These are phyloP conservation scores for Sporisorium reilianum DNA, from an alignment of 1,284 basidiomycete genomes.

Conservation along the genomic window DNA sequence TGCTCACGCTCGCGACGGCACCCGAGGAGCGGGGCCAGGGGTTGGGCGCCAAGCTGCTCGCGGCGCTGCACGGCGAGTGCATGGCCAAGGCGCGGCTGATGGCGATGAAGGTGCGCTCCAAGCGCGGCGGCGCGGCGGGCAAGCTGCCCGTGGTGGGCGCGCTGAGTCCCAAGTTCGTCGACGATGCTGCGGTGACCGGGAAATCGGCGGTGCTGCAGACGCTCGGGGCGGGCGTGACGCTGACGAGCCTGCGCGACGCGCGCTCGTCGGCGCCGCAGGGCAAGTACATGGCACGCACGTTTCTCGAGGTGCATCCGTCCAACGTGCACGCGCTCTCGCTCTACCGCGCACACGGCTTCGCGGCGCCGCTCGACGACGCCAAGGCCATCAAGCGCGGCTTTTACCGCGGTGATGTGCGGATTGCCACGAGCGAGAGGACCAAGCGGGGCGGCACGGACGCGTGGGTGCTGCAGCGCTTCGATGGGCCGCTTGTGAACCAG, in stretches of 20 bases:
- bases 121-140: not conserved
- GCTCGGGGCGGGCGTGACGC: not conserved
- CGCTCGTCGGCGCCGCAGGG: not conserved
- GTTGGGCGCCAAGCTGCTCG: slow-evolving; percentile 52
- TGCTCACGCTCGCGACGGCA: slow-evolving; percentile 55
- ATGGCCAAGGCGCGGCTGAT: slow-evolving; percentile 29
- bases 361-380: slow-evolving; percentile 14
- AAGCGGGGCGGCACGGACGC: slow-evolving; percentile 58
- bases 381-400: slow-evolving; percentile 39
- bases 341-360: slow-evolving; percentile 49
- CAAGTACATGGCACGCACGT: slow-evolving; percentile 25
- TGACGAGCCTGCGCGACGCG: not conserved
- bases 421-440: slow-evolving; percentile 42
- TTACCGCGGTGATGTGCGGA: slow-evolving; percentile 57
- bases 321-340: slow-evolving; percentile 49
- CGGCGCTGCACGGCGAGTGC: slow-evolving; percentile 48
- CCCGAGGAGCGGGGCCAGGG: slow-evolving; percentile 59
- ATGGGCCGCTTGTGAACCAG: slow-evolving; percentile 11
- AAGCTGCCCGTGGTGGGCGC: slow-evolving; percentile 8
- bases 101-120: slow-evolving; percentile 22
- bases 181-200: not conserved
- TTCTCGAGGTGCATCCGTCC: slow-evolving; percentile 58
- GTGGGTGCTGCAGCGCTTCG: slow-evolving; percentile 48
- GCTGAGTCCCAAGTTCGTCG: slow-evolving; percentile 27
- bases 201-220: slow-evolving; percentile 3